Evolutionary conservation across 306 rosid genomes (phyloP).

Genomic region (Sesbania bispinosa): DNA sequence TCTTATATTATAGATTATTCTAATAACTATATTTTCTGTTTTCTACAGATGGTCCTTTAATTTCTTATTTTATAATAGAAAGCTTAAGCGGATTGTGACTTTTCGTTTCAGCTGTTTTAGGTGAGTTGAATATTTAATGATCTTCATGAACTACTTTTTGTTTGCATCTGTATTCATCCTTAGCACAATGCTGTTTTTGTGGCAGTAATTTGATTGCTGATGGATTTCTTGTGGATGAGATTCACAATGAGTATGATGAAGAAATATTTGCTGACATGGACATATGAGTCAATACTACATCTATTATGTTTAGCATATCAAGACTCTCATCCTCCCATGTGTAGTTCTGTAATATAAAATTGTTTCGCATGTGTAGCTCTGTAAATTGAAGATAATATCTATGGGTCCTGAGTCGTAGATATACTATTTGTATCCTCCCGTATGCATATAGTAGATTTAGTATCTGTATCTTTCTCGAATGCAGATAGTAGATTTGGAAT

Average conservation of each 20-base stretch:
- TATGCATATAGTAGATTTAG: conserved; percentile 19
- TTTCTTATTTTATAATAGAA: conserved; percentile 88
- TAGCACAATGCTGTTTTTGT: conserved; percentile 7
- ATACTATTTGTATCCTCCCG: not conserved
- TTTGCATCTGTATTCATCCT: conserved; percentile 1
- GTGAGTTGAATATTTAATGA: conserved; percentile 37
- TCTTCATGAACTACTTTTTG: not conserved
- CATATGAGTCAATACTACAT: conserved; percentile 43
- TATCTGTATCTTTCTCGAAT: not conserved
- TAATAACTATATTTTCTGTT: conserved; percentile 14
- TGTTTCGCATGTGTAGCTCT: conserved; percentile 29
- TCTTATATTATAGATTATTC: not conserved
- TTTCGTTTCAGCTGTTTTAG: conserved; percentile 84
- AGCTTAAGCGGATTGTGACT: conserved; percentile 79
- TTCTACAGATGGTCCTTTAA: conserved; percentile 86
- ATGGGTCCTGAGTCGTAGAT: conserved; percentile 18
- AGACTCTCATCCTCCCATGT: conserved; percentile 25
- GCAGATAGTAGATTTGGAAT: conserved; percentile 23
- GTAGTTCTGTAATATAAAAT: conserved; percentile 31
- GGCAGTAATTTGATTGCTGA: conserved; percentile 77
- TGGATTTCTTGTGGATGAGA: conserved; percentile 53
- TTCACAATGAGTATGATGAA: conserved; percentile 56
- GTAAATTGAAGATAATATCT: conserved; percentile 33
- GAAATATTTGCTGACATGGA: conserved; percentile 88
- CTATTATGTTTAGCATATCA: conserved; percentile 26